Percentiles rank a stretch among this genome's conserved stretches.
phyloP scores from a whole-genome alignment of 345 rosid species.

The Reutealis trisperma region DNA sequence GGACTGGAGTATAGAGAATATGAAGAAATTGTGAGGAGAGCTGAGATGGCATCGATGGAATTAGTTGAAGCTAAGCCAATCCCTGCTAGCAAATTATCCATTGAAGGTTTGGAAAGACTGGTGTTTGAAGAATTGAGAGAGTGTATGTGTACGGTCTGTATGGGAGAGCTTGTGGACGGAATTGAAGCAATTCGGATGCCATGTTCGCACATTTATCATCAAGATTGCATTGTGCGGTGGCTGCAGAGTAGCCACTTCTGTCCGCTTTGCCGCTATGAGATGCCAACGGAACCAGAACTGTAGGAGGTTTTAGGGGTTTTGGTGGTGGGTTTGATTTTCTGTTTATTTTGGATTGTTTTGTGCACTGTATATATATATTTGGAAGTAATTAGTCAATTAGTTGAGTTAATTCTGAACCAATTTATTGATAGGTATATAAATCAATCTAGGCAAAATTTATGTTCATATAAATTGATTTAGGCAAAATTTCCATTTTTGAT shows the following conservation, averaged over 20 bases:
- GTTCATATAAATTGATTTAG: too few relatives aligned
- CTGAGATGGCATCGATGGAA: not conserved
- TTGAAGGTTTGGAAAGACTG: constrained; percentile 11
- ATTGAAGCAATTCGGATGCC: constrained; percentile 13
- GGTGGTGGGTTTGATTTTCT: too few relatives aligned
- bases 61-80: not conserved
- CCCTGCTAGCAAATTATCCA: constrained; percentile 2
- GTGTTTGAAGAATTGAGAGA: not conserved
- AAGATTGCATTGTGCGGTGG: constrained; percentile 13
- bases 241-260: constrained; percentile 18
- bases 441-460: too few relatives aligned
- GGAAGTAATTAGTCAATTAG: too few relatives aligned
- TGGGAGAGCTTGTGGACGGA: constrained; percentile 8
- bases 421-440: too few relatives aligned
- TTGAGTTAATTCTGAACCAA: too few relatives aligned
- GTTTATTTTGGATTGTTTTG: too few relatives aligned
- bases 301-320: too few relatives aligned
- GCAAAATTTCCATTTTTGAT: too few relatives aligned
- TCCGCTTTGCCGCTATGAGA: constrained; percentile 18
- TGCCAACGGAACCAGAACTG: not conserved
- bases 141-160: constrained; percentile 13
- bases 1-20: not conserved
- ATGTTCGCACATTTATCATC: constrained; percentile 17
- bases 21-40: not conserved
- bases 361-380: too few relatives aligned